Evolutionary conservation across 306 rosid genomes (phyloP).

Genomic region (Leucaena leucocephala): DNA sequence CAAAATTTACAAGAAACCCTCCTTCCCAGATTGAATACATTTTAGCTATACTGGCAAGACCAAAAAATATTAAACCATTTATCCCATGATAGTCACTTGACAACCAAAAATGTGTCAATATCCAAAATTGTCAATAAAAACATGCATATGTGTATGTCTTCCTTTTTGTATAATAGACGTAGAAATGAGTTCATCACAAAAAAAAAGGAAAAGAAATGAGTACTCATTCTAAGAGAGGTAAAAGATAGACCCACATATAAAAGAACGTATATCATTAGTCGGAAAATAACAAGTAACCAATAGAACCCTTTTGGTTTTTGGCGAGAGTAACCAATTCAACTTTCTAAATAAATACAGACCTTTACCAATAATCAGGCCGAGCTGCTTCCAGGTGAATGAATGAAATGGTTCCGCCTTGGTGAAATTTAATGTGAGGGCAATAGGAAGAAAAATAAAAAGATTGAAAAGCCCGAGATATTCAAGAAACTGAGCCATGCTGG

Average conservation of each 20-base stretch:
- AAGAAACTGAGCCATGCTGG: slow-evolving; percentile 95
- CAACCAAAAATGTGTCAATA: not conserved
- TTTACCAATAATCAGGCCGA: slow-evolving; percentile 86
- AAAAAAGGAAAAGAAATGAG: not conserved
- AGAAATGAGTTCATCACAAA: not conserved
- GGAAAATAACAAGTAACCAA: not conserved
- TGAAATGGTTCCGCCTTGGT: slow-evolving; percentile 64
- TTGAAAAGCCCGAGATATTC: slow-evolving; percentile 92
- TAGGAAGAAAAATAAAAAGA: slow-evolving; percentile 75
- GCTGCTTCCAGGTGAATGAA: slow-evolving; percentile 72
- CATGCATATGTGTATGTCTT: not conserved
- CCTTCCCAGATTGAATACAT: not conserved
- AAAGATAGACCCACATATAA: not conserved
- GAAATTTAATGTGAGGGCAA: slow-evolving; percentile 65
- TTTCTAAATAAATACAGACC: slow-evolving; percentile 54
- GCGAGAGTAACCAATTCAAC: not conserved
- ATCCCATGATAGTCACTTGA: slow-evolving; percentile 7
- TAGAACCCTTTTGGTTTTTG: not conserved
- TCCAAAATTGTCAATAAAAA: not conserved
- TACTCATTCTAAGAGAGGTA: not conserved
- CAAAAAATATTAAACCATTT: slow-evolving; percentile 3
- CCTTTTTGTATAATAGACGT: slow-evolving; percentile 21
- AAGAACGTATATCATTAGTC: not conserved
- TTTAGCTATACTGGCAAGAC: not conserved
- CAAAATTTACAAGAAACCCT: not conserved